These are phyloP conservation scores for Geosmithia flava DNA, from an alignment of 2,329 filamentous ascomycete species.

Conservation along the genomic window DNA sequence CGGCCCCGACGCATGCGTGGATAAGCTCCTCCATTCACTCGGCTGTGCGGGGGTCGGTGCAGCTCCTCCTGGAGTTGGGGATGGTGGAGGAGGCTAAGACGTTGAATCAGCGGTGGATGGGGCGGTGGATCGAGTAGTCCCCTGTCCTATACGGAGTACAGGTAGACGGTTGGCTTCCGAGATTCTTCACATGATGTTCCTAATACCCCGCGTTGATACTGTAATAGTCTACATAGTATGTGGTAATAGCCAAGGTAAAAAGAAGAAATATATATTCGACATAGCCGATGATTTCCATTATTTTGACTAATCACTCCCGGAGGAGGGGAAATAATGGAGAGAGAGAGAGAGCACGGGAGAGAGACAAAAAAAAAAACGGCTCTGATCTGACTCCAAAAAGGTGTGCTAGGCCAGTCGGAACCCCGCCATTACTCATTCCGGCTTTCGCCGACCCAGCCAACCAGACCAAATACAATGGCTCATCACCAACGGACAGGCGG, in stretches of 20 bases:
- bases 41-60: constrained; percentile 50
- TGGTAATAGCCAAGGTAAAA: too few species aligned
- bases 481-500: too few species aligned
- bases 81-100: constrained; percentile 11
- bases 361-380: background rate
- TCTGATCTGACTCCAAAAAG: background rate
- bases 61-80: constrained; percentile 39
- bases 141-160: too few species aligned
- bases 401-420: constrained; percentile 8
- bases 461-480: background rate
- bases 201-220: too few species aligned
- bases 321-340: too few species aligned
- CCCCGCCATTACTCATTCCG: constrained; percentile 19
- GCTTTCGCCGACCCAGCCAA: background rate
- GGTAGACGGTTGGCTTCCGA: too few species aligned
- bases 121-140: constrained; percentile 4
- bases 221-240: too few species aligned
- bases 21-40: constrained; percentile 56
- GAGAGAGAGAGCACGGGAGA: too few species aligned
- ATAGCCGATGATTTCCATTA: too few species aligned
- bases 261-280: too few species aligned
- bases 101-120: constrained; percentile 11
- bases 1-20: constrained; percentile 60
- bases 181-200: too few species aligned
- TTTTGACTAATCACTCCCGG: too few species aligned